phyloP scores from a whole-genome alignment of 108 stramenopile species.

The Cyclostephanos tholiformis region DNA sequence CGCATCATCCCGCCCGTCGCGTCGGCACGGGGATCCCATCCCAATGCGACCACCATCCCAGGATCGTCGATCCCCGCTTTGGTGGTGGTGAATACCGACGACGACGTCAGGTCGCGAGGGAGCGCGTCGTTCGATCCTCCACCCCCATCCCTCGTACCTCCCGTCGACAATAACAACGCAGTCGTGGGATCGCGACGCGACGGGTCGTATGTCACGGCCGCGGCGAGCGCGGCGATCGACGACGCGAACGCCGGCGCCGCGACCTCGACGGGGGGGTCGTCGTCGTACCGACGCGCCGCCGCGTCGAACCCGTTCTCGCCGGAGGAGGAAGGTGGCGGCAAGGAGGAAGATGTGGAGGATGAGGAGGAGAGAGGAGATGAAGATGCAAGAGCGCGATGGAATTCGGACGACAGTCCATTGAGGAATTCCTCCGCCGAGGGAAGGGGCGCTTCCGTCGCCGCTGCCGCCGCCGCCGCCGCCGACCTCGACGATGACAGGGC shows the following conservation, averaged over 20 bases:
- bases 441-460: not conserved
- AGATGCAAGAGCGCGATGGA: not conserved
- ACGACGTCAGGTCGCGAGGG: slow-evolving; percentile 3
- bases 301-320: no score
- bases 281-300: not conserved
- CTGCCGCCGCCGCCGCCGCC: not conserved
- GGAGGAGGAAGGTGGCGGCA: no score
- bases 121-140: slow-evolving; percentile 1
- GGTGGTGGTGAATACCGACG: no score
- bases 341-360: not conserved
- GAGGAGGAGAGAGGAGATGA: not conserved
- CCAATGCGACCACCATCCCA: no score
- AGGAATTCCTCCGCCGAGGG: slow-evolving; percentile 22
- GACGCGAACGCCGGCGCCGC: not conserved
- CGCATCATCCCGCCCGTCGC: no score
- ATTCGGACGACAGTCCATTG: not conserved
- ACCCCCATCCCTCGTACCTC: not conserved
- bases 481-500: slow-evolving; percentile 2
- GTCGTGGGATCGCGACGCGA: not conserved
- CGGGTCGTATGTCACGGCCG: slow-evolving; percentile 7
- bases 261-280: not conserved
- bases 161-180: not conserved
- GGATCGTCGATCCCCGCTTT: no score
- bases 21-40: no score
- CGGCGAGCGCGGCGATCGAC: not conserved